These are phyloP conservation scores for Aspergillus sp. DNA, from an alignment of 2,329 filamentous ascomycete species.

Conservation along the genomic window DNA sequence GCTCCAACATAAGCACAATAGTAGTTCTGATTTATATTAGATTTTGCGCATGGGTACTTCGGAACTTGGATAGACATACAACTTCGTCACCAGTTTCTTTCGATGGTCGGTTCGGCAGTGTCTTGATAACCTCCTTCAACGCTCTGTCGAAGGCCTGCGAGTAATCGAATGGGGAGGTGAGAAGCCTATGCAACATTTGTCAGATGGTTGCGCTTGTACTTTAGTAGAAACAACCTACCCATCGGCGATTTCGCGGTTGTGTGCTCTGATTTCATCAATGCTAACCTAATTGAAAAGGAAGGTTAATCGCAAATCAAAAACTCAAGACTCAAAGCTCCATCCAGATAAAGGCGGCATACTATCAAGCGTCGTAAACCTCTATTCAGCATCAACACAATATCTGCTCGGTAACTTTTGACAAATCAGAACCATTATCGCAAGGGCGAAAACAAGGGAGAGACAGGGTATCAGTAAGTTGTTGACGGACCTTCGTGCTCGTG, in stretches of 20 bases:
- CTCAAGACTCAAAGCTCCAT: neutral
- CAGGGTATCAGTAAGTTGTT: neutral
- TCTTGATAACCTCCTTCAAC: slow-evolving; percentile 80
- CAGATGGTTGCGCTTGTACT: neutral
- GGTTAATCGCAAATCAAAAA: slow-evolving; percentile 8
- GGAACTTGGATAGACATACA: slow-evolving; percentile 34
- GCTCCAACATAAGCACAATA: slow-evolving; percentile 97
- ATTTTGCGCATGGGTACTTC: neutral
- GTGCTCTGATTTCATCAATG: slow-evolving; percentile 85
- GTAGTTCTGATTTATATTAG: slow-evolving; percentile 49
- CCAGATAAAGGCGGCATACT: slow-evolving; percentile 29
- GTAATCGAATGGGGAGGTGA: slow-evolving; percentile 84
- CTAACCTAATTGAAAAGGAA: slow-evolving; percentile 50
- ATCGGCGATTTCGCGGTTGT: slow-evolving; percentile 76
- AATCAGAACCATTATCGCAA: slow-evolving; percentile 10
- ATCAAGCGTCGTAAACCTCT: slow-evolving; percentile 55
- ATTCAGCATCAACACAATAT: slow-evolving; percentile 74
- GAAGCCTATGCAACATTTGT: slow-evolving; percentile 45
- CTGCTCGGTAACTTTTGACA: slow-evolving; percentile 72
- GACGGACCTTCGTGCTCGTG: slow-evolving; percentile 49
- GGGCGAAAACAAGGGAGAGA: neutral
- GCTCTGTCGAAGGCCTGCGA: slow-evolving; percentile 83
- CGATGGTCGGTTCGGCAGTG: slow-evolving; percentile 68
- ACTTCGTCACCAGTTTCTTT: slow-evolving; percentile 74
- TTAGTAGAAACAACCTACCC: slow-evolving; percentile 37